phyloP scores from a whole-genome alignment of 306 rosid genomes.

The Castanea mollissima region DNA sequence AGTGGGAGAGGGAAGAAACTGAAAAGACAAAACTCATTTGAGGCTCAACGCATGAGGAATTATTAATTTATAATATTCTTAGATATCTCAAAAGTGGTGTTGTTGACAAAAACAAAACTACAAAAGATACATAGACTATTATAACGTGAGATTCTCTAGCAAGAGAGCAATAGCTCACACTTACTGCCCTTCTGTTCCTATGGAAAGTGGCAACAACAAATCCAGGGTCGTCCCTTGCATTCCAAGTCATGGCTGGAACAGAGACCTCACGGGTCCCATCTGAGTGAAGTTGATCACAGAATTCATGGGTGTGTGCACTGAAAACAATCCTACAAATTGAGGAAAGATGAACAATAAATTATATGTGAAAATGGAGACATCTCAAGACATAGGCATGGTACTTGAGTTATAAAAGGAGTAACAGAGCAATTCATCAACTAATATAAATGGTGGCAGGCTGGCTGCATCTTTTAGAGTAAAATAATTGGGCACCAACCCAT shows the following conservation, averaged over 20 bases:
- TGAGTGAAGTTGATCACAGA: conserved; percentile 42
- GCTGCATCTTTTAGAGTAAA: not conserved
- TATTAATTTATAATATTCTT: conserved; percentile 2
- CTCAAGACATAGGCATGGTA: not conserved
- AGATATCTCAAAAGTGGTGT: conserved; percentile 18
- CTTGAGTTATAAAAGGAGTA: not conserved
- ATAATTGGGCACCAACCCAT: not conserved
- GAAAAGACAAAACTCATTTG: no score
- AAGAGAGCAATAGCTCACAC: conserved; percentile 62
- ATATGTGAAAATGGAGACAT: not conserved
- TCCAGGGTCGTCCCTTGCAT: conserved; percentile 67
- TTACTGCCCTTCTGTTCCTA: conserved; percentile 43
- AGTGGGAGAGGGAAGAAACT: no score
- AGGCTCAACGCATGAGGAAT: not conserved
- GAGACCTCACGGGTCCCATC: conserved; percentile 61
- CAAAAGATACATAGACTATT: conserved; percentile 31
- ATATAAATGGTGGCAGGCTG: not conserved
- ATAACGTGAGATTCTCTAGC: conserved; percentile 57
- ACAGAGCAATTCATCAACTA: not conserved
- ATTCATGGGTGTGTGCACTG: conserved; percentile 53
- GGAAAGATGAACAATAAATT: not conserved
- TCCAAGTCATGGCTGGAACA: conserved; percentile 73
- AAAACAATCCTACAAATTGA: conserved; percentile 53
- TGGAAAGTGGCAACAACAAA: conserved; percentile 63
- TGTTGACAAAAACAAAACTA: conserved; percentile 25